Conservation (phyloP, 768 basidiomycete species). For the Mycena vitilis region DNA sequence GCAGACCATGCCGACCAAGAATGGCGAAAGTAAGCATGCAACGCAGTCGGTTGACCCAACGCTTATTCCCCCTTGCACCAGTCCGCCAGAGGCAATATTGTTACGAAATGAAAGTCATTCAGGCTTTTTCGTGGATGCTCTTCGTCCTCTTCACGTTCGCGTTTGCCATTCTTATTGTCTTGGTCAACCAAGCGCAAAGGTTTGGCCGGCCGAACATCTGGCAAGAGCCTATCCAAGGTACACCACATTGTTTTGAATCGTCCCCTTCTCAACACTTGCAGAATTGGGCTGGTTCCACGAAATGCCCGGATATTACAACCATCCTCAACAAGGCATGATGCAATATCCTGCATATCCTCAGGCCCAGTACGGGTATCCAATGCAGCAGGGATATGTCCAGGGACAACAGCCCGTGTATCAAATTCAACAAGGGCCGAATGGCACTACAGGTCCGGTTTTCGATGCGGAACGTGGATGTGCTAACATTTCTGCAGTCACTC, state of each 20-base stretch:
- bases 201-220: constrained; percentile 68
- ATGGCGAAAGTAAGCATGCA: constrained; percentile 58
- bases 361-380: constrained; percentile 46
- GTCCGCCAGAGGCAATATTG: constrained; percentile 70
- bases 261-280: constrained; percentile 42
- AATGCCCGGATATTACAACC: constrained; percentile 71
- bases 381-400: constrained; percentile 52
- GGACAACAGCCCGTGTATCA: constrained; percentile 25
- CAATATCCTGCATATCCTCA: constrained; percentile 43
- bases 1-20: constrained; percentile 59
- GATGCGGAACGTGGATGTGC: too few relatives aligned
- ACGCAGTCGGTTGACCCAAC: constrained; percentile 1
- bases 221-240: constrained; percentile 67
- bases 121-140: constrained; percentile 82
- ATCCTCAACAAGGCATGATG: constrained; percentile 42
- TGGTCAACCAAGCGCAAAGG: constrained; percentile 66
- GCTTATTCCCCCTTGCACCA: constrained; percentile 42
- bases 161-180: constrained; percentile 65
- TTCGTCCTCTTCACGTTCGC: constrained; percentile 65
- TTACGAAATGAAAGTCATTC: constrained; percentile 83
- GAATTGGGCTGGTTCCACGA: constrained; percentile 86
- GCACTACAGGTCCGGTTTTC: constrained; percentile 20
- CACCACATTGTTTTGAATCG: constrained; percentile 11
- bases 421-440: constrained; percentile 30
- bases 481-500: constrained; percentile 23